A percentile compares a stretch with the other conserved stretches of the same genome.
Conservation (phyloP, 2,329 filamentous ascomycete genomes). For the Exophiala oligosperma region DNA sequence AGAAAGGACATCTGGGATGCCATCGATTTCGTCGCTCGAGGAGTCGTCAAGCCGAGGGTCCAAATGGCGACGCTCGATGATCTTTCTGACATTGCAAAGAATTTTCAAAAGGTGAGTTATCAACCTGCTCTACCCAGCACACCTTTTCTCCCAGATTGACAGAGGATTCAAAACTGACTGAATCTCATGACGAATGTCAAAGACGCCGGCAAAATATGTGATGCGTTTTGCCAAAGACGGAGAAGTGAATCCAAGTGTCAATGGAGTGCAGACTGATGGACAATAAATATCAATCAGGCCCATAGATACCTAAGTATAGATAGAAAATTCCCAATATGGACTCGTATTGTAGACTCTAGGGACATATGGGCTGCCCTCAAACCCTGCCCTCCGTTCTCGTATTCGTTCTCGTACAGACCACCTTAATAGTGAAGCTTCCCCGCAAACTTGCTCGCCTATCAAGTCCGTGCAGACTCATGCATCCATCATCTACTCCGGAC, state of each 20-base stretch:
- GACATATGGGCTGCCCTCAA: too few species aligned
- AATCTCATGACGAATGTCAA: neutral
- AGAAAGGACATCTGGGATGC: slow-evolving; percentile 25
- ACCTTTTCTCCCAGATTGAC: neutral
- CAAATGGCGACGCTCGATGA: slow-evolving; percentile 24
- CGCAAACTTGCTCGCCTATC: neutral
- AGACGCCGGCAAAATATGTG: slow-evolving; percentile 17
- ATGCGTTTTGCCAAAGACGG: slow-evolving; percentile 11
- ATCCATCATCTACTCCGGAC: too few species aligned
- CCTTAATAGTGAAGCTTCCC: neutral
- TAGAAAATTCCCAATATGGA: too few species aligned
- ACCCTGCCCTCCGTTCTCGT: too few species aligned
- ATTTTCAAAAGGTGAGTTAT: slow-evolving; percentile 18
- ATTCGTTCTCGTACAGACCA: too few species aligned
- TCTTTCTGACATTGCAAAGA: slow-evolving; percentile 16
- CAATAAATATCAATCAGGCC: too few species aligned
- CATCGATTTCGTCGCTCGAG: slow-evolving; percentile 25
- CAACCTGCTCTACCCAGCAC: neutral
- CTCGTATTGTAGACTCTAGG: too few species aligned
- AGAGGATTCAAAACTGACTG: neutral
- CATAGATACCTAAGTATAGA: too few species aligned
- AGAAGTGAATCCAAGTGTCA: neutral
- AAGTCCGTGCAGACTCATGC: neutral
- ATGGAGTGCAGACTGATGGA: neutral
- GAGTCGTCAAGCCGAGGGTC: slow-evolving; percentile 28